Base-by-base conservation (phyloP, 2,329 filamentous ascomycete species). In the Pleomassaria siparia region DNA sequence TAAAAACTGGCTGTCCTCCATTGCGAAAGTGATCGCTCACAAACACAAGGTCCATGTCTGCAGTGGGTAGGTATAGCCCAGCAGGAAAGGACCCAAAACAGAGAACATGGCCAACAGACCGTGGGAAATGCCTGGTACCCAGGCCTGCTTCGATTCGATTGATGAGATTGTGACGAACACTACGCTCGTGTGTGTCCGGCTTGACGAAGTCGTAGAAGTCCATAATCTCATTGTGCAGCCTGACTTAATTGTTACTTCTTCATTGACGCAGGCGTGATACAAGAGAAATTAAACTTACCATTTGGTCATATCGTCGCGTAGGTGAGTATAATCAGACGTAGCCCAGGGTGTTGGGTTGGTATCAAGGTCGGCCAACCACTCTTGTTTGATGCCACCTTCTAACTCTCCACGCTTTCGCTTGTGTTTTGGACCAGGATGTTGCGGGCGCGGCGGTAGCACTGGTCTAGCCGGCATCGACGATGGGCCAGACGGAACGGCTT, bases 81-180 rank as follows among this genome's bases (percentile, higher is more conserved):
- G 90, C 90, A 58, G 90, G 91, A 71, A 91, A 99, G 0, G 94
- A 97, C n/a, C 94, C 94, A 67, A 99, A 99, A 9, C 86, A 79
- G 26, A 81, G 76, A 7, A 96, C 76, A 40, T 85, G 78, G 10
- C 85, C 83, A 15, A 54, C 50, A 15, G 57, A 51, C 11, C 16
- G 2, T 2, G 56, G 52, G 20, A 63, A 60, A 11, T 50, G 44
- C 4, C 52, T 54, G 18, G 40, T 44, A 9, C 58, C 77, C 61
- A 95, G 78, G 2, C 79, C 77, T 15, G 67, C 64, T 41, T 83
- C 77, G 2, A 97, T 76, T 15, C 89, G 84, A 2, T 82, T 73
- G 26, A 97, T 79, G 12, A 99, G 74, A 39, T 88, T 81, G 16
- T 79, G 72, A 9, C 94, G 88, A 45, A 96, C 83, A 2, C 78